These are phyloP conservation scores for Bidens hawaiensis DNA, from an alignment of 140 eudicot species.

Conservation along the genomic window DNA sequence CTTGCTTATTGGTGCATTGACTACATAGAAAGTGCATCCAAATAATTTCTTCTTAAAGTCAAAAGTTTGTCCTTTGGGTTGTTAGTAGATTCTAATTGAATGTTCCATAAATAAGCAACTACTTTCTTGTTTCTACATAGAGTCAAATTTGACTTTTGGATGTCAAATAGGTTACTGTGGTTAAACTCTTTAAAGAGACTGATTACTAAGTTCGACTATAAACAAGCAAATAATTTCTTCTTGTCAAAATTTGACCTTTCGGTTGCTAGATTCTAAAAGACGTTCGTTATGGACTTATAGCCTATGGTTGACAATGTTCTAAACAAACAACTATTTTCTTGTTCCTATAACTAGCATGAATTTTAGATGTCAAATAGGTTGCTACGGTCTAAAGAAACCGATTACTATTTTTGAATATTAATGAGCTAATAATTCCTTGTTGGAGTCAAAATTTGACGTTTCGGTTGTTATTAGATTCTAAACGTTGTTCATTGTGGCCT, in stretches of 20 bases:
- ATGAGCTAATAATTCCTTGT: neutral
- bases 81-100: no score
- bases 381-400: no score
- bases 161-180: neutral
- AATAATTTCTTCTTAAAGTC: neutral
- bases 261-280: no score
- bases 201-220: neutral
- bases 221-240: neutral
- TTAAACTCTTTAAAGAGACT: neutral
- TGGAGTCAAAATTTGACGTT: neutral
- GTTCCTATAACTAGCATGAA: no score
- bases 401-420: no score
- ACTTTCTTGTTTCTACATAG: neutral
- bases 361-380: no score
- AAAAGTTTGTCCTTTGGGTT: neutral
- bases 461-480: neutral
- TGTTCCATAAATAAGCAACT: neutral
- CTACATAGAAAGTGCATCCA: neutral
- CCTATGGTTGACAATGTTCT: no score
- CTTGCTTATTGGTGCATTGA: neutral
- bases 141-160: neutral
- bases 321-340: no score
- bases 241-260: no score
- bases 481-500: no score
- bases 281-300: no score